Evolutionary conservation across 2,329 filamentous ascomycete genomes (phyloP), one percentile per base, ranked within the genome.

Genomic region (Parastagonospora avenae): DNA sequence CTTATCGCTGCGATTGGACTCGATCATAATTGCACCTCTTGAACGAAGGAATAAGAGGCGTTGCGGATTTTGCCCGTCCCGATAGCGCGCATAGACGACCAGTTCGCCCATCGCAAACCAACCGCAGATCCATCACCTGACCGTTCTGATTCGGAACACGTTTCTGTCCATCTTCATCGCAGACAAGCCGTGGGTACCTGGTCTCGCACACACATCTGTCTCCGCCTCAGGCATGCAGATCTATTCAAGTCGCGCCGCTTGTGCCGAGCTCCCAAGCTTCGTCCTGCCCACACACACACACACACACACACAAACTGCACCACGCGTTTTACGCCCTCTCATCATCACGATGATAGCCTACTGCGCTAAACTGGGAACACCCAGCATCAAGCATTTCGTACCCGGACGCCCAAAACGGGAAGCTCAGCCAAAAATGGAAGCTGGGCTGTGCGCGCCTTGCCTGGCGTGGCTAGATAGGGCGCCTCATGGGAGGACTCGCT

Each of bases 381-480:
- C 35, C 32, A 40, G 45, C 42, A 36, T 38, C 24, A 40, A 41
- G 43, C 45, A 16, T 47, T 42, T 41, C 27, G 31, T 40, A 42
- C 41, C 41, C 29, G 16, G 14, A 33, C 41, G 35, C 57, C 43
- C 24, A 42, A 58, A 46, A 31, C 33, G 47, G 52, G 46, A 53
- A 12, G 31, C 43, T 45, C 37, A 38, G 43, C 52, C 52, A 50
- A 43, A 46, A 47, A 36, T 43, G 41, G 52, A 27, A 51, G 31
- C 42, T 46, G 38, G 44, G 45, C 43, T 35, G 46, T 36, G 48
- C 39, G 30, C 10, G 24, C 16, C 29, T 31, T 36, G 52, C 19
- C 45, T 52, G 42, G 46, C 42, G 29, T 16, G 30, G 57, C 42
- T 54, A 45, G 45, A 42, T 40, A 37, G 51, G 48, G 57, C 48